These are phyloP conservation scores for Fusarium concolor DNA, from an alignment of 2,329 filamentous ascomycete species.

Conservation along the genomic window DNA sequence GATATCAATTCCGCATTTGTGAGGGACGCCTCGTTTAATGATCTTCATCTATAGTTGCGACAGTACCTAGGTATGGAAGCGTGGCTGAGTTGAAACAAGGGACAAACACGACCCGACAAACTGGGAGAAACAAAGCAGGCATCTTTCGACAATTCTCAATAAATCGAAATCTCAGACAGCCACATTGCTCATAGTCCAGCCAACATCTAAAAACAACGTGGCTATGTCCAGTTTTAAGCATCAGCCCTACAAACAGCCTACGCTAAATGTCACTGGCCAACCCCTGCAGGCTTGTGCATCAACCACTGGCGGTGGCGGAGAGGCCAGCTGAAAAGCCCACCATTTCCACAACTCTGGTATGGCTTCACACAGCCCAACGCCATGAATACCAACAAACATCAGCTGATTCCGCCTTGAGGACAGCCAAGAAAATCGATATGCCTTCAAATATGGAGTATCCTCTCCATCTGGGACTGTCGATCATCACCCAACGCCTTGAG, in stretches of 20 bases:
- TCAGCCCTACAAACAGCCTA: constrained; percentile 21
- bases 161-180: not conserved
- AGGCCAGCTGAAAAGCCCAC: constrained; percentile 10
- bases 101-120: not conserved
- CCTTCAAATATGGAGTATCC: constrained; percentile 18
- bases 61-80: not conserved
- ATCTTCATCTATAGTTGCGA: not conserved
- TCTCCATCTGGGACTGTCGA: not conserved
- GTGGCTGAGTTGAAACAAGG: not conserved
- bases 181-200: not conserved
- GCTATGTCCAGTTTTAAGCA: not conserved
- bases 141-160: not conserved
- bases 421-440: not conserved
- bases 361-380: constrained; percentile 17
- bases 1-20: too few species aligned
- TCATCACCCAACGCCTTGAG: not conserved
- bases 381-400: not conserved
- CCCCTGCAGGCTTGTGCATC: not conserved
- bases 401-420: not conserved
- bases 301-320: constrained; percentile 19
- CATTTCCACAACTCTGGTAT: constrained; percentile 5
- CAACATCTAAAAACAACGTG: not conserved
- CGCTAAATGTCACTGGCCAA: constrained; percentile 1
- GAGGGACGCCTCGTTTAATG: too few species aligned
- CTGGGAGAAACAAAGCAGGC: not conserved